Conservation (phyloP, 2,329 filamentous ascomycete genomes). For the Trichoderma asperellum region DNA sequence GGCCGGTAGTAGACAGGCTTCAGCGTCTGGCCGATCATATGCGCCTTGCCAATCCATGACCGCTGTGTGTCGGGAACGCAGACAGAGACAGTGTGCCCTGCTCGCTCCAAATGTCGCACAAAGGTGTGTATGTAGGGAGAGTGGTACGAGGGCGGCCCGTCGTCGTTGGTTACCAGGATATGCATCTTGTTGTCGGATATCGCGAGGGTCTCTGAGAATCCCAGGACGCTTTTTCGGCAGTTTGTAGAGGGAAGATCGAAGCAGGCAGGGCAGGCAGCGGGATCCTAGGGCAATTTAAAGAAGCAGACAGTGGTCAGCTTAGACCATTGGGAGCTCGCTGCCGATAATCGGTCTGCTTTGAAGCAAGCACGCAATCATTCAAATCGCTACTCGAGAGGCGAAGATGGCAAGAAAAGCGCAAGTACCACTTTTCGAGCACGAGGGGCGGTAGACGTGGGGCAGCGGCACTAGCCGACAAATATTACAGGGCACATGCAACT, state of each 20-base stretch:
- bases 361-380: slow-evolving; percentile 13
- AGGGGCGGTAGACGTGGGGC: slow-evolving; percentile 27
- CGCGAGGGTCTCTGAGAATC: background rate
- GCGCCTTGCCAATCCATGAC: slow-evolving; percentile 98
- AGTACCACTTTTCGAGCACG: background rate
- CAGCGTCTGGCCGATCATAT: slow-evolving; percentile 88
- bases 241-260: background rate
- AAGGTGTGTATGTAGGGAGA: slow-evolving; percentile 81
- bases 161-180: slow-evolving; percentile 74
- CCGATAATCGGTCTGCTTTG: background rate
- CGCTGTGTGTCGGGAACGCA: slow-evolving; percentile 89
- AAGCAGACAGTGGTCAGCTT: background rate
- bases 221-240: background rate
- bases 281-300: background rate
- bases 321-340: background rate
- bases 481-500: background rate
- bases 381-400: background rate
- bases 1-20: slow-evolving; percentile 82
- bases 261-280: background rate
- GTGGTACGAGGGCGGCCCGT: slow-evolving; percentile 76
- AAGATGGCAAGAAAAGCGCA: background rate
- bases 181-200: slow-evolving; percentile 51
- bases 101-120: slow-evolving; percentile 68
- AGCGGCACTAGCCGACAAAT: slow-evolving; percentile 3
- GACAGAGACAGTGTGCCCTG: slow-evolving; percentile 87